These are phyloP conservation scores for Acorus gramineus DNA, from an alignment of 106 monocot species.

Conservation along the genomic window DNA sequence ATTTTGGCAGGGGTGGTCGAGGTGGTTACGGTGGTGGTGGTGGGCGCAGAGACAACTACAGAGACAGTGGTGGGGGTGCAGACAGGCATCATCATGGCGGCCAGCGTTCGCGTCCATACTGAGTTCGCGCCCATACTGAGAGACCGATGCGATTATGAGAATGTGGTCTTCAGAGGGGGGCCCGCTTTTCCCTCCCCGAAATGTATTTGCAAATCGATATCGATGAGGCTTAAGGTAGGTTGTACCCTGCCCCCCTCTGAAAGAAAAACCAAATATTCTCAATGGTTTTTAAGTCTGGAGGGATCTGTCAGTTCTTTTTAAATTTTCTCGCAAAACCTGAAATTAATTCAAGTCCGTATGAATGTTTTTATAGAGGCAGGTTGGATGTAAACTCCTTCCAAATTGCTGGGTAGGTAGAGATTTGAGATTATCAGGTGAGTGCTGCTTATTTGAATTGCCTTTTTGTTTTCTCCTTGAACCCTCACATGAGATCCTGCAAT, in stretches of 20 bases:
- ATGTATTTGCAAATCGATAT: neutral
- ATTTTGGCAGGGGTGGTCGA: slow-evolving; percentile 26
- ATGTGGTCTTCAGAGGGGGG: neutral
- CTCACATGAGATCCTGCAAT: too few species aligned
- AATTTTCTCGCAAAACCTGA: neutral
- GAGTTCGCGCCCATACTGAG: slow-evolving; percentile 15
- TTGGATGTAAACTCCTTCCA: slow-evolving; percentile 9
- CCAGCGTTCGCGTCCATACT: slow-evolving; percentile 14
- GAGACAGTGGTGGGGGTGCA: slow-evolving; percentile 14
- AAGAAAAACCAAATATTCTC: too few species aligned
- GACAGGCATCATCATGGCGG: slow-evolving; percentile 15
- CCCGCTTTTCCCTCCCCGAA: too few species aligned
- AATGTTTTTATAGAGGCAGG: slow-evolving; percentile 15
- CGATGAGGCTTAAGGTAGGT: slow-evolving; percentile 15
- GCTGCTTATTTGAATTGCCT: neutral
- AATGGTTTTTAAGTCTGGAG: too few species aligned
- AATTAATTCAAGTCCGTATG: slow-evolving; percentile 10
- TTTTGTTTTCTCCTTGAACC: too few species aligned
- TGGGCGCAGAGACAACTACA: slow-evolving; percentile 13
- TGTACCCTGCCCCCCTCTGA: neutral
- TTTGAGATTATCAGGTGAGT: slow-evolving; percentile 24
- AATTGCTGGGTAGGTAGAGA: slow-evolving; percentile 9
- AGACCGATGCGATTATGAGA: neutral
- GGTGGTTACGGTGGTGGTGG: slow-evolving; percentile 43
- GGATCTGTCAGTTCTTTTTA: too few species aligned